Evolutionary conservation across 1,139 yeast species (phyloP).

Genomic region (Geotrichum europaeum): DNA sequence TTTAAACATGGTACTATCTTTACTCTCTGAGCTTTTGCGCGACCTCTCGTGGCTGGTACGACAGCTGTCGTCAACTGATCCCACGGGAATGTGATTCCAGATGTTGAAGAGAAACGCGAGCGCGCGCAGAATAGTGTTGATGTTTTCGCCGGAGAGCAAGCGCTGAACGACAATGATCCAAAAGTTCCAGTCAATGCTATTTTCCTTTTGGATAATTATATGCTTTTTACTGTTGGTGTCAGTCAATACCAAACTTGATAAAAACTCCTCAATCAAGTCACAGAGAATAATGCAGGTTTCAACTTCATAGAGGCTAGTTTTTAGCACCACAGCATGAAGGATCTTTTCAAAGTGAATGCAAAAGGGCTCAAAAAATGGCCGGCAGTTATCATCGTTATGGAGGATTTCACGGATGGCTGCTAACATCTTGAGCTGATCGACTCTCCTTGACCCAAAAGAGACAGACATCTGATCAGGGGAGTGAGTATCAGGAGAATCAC

Average conservation of each 20-base stretch:
- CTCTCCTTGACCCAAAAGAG: conserved; percentile 26
- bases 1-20: conserved; percentile 15
- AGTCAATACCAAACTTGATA: conserved; percentile 29
- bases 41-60: background rate
- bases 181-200: conserved; percentile 59
- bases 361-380: conserved; percentile 31
- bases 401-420: conserved; percentile 35
- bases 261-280: conserved; percentile 41
- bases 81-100: conserved; percentile 64
- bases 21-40: background rate
- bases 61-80: conserved; percentile 16
- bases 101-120: conserved; percentile 63
- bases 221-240: conserved; percentile 26
- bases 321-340: conserved; percentile 35
- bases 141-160: conserved; percentile 57
- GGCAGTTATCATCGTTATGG: conserved; percentile 32
- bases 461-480: conserved; percentile 18
- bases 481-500: conserved; percentile 6
- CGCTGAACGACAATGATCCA: conserved; percentile 61
- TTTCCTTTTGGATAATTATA: conserved; percentile 25
- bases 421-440: conserved; percentile 34
- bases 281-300: conserved; percentile 47
- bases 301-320: conserved; percentile 36
- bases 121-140: conserved; percentile 56
- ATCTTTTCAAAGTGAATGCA: conserved; percentile 36